Evolutionary conservation across 768 basidiomycete genomes (phyloP).

Genomic region (Tulasnella calospora): DNA sequence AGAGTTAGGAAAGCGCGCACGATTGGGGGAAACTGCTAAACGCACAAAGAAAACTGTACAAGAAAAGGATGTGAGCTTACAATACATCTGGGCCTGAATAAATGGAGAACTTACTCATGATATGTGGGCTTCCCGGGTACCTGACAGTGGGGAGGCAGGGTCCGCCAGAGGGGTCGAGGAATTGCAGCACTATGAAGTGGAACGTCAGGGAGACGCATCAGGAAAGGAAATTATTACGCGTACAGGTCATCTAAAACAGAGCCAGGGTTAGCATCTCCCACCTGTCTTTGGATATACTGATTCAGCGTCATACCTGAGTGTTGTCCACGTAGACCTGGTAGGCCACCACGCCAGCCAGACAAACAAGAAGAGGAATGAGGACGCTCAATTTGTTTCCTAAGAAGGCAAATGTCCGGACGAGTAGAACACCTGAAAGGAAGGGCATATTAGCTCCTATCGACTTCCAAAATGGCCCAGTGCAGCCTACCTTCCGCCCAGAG

Average conservation of each 20-base stretch:
- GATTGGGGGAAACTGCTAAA: not conserved
- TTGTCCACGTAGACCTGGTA: conserved; percentile 7
- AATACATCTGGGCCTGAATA: not conserved
- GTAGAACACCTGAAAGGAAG: not conserved
- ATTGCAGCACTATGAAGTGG: conserved; percentile 2
- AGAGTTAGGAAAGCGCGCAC: not conserved
- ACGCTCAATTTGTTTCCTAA: not conserved
- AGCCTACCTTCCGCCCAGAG: not conserved
- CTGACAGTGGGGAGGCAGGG: conserved; percentile 21
- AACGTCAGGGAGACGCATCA: not conserved
- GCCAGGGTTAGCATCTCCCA: not conserved
- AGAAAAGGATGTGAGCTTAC: not conserved
- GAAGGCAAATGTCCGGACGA: conserved; percentile 17
- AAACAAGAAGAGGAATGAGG: not conserved
- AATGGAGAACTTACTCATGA: conserved; percentile 3
- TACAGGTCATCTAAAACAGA: not conserved
- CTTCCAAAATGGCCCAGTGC: not conserved
- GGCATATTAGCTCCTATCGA: not conserved
- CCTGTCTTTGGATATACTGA: not conserved
- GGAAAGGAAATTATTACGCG: not conserved
- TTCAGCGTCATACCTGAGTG: not conserved
- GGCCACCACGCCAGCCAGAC: not conserved
- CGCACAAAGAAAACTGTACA: conserved; percentile 7
- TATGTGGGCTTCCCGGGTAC: conserved; percentile 5
- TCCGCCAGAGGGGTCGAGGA: conserved; percentile 15